These are phyloP conservation scores for Vanrija pseudolonga DNA, from an alignment of 1,284 basidiomycete genomes.

Conservation along the genomic window DNA sequence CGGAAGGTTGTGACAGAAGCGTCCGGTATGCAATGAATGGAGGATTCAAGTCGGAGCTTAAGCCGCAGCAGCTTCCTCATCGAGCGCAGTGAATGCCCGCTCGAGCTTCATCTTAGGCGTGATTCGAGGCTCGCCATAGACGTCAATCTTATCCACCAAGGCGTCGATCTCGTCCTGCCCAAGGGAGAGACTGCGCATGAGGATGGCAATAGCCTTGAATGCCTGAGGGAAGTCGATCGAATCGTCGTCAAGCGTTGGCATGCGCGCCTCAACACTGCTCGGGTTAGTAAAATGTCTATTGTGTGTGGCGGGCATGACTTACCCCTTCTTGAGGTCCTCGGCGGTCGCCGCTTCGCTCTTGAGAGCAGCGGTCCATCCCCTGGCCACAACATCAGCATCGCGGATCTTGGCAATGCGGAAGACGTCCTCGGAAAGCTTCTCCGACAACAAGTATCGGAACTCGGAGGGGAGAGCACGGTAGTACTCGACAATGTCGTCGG, in stretches of 20 bases:
- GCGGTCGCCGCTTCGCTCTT: constrained; percentile 57
- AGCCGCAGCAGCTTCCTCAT: constrained; percentile 29
- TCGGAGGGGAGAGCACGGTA: constrained; percentile 57
- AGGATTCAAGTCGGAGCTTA: too few species aligned
- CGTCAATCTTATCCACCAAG: constrained; percentile 43
- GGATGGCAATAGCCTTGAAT: constrained; percentile 67
- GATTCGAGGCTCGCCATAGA: constrained; percentile 37
- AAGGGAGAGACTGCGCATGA: constrained; percentile 65
- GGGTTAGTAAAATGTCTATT: constrained; percentile 12
- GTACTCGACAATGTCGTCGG: constrained; percentile 58
- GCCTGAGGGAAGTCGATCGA: constrained; percentile 85
- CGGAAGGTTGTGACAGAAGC: too few species aligned
- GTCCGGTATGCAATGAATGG: too few species aligned
- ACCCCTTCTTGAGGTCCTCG: constrained; percentile 60
- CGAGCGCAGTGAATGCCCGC: constrained; percentile 33
- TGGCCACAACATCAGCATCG: constrained; percentile 72
- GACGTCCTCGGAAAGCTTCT: constrained; percentile 79
- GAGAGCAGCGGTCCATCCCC: constrained; percentile 53
- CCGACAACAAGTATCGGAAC: constrained; percentile 61
- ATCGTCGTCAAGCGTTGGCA: constrained; percentile 78
- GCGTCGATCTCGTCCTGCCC: constrained; percentile 57
- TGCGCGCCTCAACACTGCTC: constrained; percentile 60
- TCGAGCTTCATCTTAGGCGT: constrained; percentile 44
- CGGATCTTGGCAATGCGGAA: constrained; percentile 80
- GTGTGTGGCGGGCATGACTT: constrained; percentile 12